phyloP scores from a whole-genome alignment of 176 grass and related monocot genomes.

The Puya raimondii region DNA sequence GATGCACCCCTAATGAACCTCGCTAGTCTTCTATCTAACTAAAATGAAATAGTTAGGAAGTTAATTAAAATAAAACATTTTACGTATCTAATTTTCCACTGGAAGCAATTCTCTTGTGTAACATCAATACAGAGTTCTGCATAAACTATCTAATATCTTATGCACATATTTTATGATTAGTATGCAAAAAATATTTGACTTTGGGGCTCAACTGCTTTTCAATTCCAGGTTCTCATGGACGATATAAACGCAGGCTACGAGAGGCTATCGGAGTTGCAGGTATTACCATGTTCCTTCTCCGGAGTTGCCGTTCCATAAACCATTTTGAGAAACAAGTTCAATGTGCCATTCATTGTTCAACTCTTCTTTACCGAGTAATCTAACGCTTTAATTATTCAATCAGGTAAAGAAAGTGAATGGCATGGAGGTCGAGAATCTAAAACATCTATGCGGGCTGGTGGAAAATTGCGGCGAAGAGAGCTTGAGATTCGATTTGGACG shows the following conservation, averaged over 20 bases:
- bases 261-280: constrained; percentile 75
- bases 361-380: constrained; percentile 12
- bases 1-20: too few species aligned
- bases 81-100: too few species aligned
- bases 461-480: constrained; percentile 65
- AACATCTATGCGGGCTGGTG: constrained; percentile 67
- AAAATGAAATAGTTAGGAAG: too few species aligned
- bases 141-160: too few species aligned
- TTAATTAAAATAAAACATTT: too few species aligned
- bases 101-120: too few species aligned
- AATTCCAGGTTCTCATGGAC: constrained; percentile 69
- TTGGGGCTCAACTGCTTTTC: background rate
- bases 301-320: too few species aligned
- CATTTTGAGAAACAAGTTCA: background rate
- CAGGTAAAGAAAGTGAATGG: constrained; percentile 87
- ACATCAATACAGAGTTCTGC: too few species aligned
- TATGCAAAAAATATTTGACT: background rate
- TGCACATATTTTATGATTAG: background rate
- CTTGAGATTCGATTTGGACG: constrained; percentile 83
- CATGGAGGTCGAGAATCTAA: constrained; percentile 74
- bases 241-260: constrained; percentile 95
- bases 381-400: constrained; percentile 1
- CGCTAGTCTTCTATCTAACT: too few species aligned
- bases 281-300: constrained; percentile 10
- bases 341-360: background rate